These are phyloP conservation scores for Cucurbitaria berberidis DNA, from an alignment of 2,329 filamentous ascomycete species.

Conservation along the genomic window DNA sequence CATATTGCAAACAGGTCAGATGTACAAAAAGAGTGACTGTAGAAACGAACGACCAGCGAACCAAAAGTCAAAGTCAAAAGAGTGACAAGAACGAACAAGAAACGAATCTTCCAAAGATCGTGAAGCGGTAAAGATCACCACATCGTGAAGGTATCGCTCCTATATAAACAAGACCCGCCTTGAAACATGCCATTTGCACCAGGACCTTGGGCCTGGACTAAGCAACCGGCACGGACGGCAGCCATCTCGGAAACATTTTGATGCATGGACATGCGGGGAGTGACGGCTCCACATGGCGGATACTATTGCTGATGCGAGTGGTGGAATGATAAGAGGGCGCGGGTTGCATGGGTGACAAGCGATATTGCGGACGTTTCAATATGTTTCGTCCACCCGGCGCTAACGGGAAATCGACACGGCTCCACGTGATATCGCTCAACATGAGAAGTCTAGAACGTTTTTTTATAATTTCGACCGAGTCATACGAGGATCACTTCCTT, in stretches of 20 bases:
- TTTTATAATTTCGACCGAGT: neutral
- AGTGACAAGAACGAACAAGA: conserved; percentile 22
- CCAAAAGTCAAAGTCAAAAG: conserved; percentile 24
- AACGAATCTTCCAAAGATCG: conserved; percentile 29
- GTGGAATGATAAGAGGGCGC: conserved; percentile 16
- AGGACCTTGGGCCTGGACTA: conserved; percentile 22
- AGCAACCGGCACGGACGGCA: conserved; percentile 16
- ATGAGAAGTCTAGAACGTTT: conserved; percentile 13
- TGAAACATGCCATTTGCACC: conserved; percentile 31
- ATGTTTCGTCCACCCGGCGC: conserved; percentile 31
- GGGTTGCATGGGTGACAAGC: conserved; percentile 21
- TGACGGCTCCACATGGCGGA: conserved; percentile 15
- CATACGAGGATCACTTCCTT: conserved; percentile 29
- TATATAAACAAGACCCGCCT: conserved; percentile 26
- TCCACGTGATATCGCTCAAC: conserved; percentile 13
- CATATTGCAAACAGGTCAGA: conserved; percentile 36
- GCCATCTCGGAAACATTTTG: conserved; percentile 21
- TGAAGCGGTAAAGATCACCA: conserved; percentile 22
- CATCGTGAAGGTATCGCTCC: conserved; percentile 8
- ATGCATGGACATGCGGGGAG: conserved; percentile 24
- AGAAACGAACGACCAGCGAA: conserved; percentile 46
- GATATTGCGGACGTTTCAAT: conserved; percentile 33
- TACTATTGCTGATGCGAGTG: conserved; percentile 17
- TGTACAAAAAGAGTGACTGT: conserved; percentile 33
- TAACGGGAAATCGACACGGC: conserved; percentile 22